phyloP scores from a whole-genome alignment of 495 filamentous ascomycete genomes.

The Amniculicola lignicola region DNA sequence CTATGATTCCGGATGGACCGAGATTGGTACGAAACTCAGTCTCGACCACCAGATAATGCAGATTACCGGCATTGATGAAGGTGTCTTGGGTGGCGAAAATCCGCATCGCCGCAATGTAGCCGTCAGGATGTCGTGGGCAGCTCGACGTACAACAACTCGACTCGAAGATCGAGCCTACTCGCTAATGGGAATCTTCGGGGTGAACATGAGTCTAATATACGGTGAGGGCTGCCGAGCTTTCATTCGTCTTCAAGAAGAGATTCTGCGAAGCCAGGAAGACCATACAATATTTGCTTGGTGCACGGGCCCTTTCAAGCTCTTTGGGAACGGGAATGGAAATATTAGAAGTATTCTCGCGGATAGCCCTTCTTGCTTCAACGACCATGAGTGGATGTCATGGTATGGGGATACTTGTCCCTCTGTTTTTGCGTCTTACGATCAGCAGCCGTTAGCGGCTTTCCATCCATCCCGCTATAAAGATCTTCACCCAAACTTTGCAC shows the following conservation, averaged over 20 bases:
- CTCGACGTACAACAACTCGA: slow-evolving; percentile 24
- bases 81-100: neutral
- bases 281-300: slow-evolving; percentile 14
- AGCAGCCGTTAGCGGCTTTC: too few relatives aligned
- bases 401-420: too few relatives aligned
- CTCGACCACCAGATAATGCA: slow-evolving; percentile 5
- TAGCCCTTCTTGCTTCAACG: slow-evolving; percentile 4
- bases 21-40: slow-evolving; percentile 22
- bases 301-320: too few relatives aligned
- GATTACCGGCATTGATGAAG: neutral
- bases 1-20: slow-evolving; percentile 15
- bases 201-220: slow-evolving; percentile 20
- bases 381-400: too few relatives aligned
- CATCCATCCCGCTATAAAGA: too few relatives aligned
- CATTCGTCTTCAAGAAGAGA: slow-evolving; percentile 21
- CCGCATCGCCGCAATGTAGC: slow-evolving; percentile 4
- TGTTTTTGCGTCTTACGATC: too few relatives aligned
- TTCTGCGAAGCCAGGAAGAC: slow-evolving; percentile 9
- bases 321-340: too few relatives aligned
- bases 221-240: slow-evolving; percentile 17
- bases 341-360: slow-evolving; percentile 15
- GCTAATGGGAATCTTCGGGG: slow-evolving; percentile 21
- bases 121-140: slow-evolving; percentile 33
- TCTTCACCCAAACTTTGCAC: too few relatives aligned
- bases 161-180: slow-evolving; percentile 29